A percentile compares a stretch with the other conserved stretches of the same genome.
Conservation (phyloP, 2,329 filamentous ascomycete genomes). For the Phaeosphaeriaceae sp. region DNA sequence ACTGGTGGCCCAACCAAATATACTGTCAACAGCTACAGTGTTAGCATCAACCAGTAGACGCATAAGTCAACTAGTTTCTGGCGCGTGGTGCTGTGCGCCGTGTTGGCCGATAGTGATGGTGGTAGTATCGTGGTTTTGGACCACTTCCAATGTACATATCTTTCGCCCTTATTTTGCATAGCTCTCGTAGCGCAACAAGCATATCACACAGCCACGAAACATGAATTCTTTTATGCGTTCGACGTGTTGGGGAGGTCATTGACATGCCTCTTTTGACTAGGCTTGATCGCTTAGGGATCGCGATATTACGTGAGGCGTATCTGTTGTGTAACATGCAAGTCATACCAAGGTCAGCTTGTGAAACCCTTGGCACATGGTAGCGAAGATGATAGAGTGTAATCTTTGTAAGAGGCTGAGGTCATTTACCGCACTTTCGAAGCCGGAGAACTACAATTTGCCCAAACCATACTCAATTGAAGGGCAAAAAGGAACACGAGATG, state of each 20-base stretch:
- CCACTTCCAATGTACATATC: not conserved
- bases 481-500: too few relatives aligned
- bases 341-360: not conserved
- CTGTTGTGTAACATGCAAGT: not conserved
- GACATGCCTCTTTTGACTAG: not conserved
- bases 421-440: not conserved
- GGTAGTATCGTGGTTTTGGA: not conserved
- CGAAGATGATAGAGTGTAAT: not conserved
- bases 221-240: not conserved
- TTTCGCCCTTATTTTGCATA: not conserved
- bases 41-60: not conserved
- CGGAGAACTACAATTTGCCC: not conserved
- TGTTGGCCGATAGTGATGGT: not conserved
- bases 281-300: not conserved
- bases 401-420: not conserved
- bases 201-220: not conserved
- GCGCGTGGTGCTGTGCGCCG: not conserved
- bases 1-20: constrained; percentile 30
- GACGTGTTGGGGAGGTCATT: not conserved
- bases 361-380: not conserved
- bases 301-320: not conserved
- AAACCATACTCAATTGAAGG: too few relatives aligned
- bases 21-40: constrained; percentile 14
- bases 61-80: not conserved
- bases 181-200: not conserved